phyloP scores from a whole-genome alignment of 1,139 yeast genomes.

The Spathaspora jeffriesii region DNA sequence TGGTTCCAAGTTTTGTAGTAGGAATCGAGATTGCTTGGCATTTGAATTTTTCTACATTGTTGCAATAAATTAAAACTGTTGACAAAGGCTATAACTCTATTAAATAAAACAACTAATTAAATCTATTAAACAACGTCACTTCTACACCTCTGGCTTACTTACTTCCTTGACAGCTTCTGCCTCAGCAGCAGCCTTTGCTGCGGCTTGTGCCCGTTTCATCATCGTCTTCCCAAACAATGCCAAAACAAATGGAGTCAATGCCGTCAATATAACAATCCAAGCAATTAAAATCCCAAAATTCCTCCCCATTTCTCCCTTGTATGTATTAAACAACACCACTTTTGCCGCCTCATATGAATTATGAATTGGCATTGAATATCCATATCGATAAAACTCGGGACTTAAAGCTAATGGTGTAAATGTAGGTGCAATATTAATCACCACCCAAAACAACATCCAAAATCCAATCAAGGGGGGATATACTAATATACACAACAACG shows the following conservation, averaged over 20 bases:
- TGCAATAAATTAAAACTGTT: too few relatives aligned
- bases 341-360: slow-evolving; percentile 36
- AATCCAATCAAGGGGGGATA: slow-evolving; percentile 43
- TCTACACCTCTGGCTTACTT: not conserved
- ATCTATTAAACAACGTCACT: not conserved
- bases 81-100: too few relatives aligned
- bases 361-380: slow-evolving; percentile 39
- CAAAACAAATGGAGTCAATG: slow-evolving; percentile 44
- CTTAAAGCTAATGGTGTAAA: slow-evolving; percentile 35
- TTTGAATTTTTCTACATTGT: too few relatives aligned
- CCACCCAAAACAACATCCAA: slow-evolving; percentile 44
- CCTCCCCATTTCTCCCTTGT: slow-evolving; percentile 36
- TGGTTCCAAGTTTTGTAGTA: too few relatives aligned
- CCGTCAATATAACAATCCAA: slow-evolving; percentile 28
- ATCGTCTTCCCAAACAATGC: slow-evolving; percentile 25
- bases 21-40: too few relatives aligned
- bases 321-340: slow-evolving; percentile 35
- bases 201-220: slow-evolving; percentile 24
- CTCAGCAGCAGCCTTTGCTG: slow-evolving; percentile 11
- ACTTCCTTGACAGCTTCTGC: slow-evolving; percentile 4
- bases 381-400: slow-evolving; percentile 33
- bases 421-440: slow-evolving; percentile 36
- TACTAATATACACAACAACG: slow-evolving; percentile 26
- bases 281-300: slow-evolving; percentile 32
- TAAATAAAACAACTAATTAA: not conserved